Evolutionary conservation across 257 asterid genomes (phyloP), one percentile per base, ranked within the genome.

Genomic region (Ophiorrhiza pumila): DNA sequence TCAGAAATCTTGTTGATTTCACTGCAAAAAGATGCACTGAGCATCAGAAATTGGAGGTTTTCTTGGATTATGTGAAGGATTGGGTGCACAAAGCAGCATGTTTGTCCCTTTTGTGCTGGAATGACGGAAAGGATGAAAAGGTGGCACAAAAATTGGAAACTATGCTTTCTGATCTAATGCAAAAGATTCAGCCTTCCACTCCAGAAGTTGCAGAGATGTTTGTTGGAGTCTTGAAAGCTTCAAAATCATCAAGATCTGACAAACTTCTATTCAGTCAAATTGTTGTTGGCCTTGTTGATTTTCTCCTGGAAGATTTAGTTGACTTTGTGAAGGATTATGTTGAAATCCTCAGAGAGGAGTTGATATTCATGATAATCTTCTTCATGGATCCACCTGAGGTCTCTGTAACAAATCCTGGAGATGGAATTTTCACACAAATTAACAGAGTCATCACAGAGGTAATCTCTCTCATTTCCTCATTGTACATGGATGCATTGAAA

Each of bases 201-300:
- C 42, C 65, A 11, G 46, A 55, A 7, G 55, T 23, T 46, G 20
- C 12, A 15, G 25, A 27, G 1, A 32, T 34, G n/a, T 52, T 49
- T 31, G 11, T 72, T 47, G 42, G 12, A n/a, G 47, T 25, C 49
- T 34, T 72, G 69, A 42, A 45, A 72, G 60, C 47, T 61, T 59
- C 68, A 47, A 60, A 45, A 11, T 14, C 4, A 8, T 68, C 47
- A 43, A 65, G 37, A 68, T 3, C 46, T 4, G 59, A 63, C n/a
- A 20, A 29, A 14, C 65, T 39, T 29, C 13, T 27, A 5, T 27
- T 7, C 27, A n/a, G 60, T 32, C 34, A 73, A 47, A 47, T 31
- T 11, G 58, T 66, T 14, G 57, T 42, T 0, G 32, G 39, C 2
- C 18, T 29, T 43, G 57, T 45, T 13, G 71, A 42, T 15, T 0